Evolutionary conservation across 306 rosid species (phyloP), one percentile per base, ranked within the genome.

Genomic region (Macrotyloma uniflorum): DNA sequence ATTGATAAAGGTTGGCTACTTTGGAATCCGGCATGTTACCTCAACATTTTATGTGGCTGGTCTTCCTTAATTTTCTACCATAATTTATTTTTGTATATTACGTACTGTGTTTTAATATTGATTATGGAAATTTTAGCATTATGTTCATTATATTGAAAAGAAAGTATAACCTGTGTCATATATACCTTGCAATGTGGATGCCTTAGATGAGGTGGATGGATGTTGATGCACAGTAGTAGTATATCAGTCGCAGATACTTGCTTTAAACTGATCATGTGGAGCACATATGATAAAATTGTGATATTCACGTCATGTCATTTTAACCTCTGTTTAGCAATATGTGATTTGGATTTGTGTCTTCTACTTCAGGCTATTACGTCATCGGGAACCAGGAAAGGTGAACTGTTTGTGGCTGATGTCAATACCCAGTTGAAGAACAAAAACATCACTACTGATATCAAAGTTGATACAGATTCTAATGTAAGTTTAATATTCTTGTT

Each of bases 371-470:
- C 89, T 66, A 95, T 95, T 63, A 95, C 97, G 8, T 86, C 98
- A 18, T 78, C 98, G 4, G 98, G 96, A 58, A 89, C 90, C 11
- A 92, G 84, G 87, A 95, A 89, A 74, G 98, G 98, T 70, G 98
- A 92, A 23, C 77, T 85, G 59, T 85, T 92, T 80, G 26, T 92
- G 57, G 98, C 89, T 73, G 98, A 95, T 86, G 91, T 95, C 59
- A 95, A 84, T 35, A 92, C 98, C 47, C 93, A 95, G 77, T 76
- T 95, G 88, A 89, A 89, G 91, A 90, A 81, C 78, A 82, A 84
- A 65, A 95, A 95, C 77, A 15, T 92, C 85, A 95, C 98, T 20
- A 82, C 98, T 28, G 98, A 95, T 82, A 76, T 95, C 87, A 95
- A 95, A 91, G 98, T 95, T 28, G 98, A 92, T 84, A 85, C 98